Evolutionary conservation across 2,329 filamentous ascomycete species (phyloP).

Genomic region (Scedosporium minutisporum): DNA sequence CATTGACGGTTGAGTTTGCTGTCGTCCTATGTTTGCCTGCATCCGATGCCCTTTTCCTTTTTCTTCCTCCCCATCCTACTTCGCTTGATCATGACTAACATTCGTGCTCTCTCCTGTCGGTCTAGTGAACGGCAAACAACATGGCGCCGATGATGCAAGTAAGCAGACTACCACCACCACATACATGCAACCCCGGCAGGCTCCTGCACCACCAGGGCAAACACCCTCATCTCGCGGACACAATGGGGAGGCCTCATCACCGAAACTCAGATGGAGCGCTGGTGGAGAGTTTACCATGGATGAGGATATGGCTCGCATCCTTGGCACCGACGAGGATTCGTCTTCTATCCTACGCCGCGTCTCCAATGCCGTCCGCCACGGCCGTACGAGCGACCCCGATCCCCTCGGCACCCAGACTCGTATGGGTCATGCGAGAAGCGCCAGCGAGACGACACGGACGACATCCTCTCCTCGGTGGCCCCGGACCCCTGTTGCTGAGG

Average conservation of each 20-base stretch:
- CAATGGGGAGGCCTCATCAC: slow-evolving; percentile 16
- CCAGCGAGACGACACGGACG: slow-evolving; percentile 57
- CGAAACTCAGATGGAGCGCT: slow-evolving; percentile 63
- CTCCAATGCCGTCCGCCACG: slow-evolving; percentile 89
- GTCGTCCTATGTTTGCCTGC: not conserved
- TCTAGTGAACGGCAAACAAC: slow-evolving; percentile 1
- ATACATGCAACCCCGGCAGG: slow-evolving; percentile 49
- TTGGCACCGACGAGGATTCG: slow-evolving; percentile 66
- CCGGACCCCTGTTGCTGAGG: slow-evolving; percentile 53
- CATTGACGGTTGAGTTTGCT: not conserved
- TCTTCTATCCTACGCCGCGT: slow-evolving; percentile 79
- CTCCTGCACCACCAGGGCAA: slow-evolving; percentile 38
- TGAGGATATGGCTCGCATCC: slow-evolving; percentile 85
- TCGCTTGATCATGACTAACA: not conserved
- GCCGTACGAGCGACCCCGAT: slow-evolving; percentile 75
- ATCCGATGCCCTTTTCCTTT: not conserved
- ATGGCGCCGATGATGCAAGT: not conserved
- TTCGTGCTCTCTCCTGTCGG: not conserved
- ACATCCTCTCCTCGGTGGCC: slow-evolving; percentile 61
- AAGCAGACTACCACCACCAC: slow-evolving; percentile 13
- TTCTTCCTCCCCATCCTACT: not conserved
- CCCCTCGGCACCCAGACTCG: slow-evolving; percentile 20
- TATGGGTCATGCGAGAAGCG: slow-evolving; percentile 47
- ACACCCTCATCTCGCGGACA: not conserved
- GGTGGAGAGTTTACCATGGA: slow-evolving; percentile 89